Evolutionary conservation across 2,329 filamentous ascomycete genomes (phyloP), one percentile per base, ranked within the genome.

Genomic region (Colletotrichum liriopes): DNA sequence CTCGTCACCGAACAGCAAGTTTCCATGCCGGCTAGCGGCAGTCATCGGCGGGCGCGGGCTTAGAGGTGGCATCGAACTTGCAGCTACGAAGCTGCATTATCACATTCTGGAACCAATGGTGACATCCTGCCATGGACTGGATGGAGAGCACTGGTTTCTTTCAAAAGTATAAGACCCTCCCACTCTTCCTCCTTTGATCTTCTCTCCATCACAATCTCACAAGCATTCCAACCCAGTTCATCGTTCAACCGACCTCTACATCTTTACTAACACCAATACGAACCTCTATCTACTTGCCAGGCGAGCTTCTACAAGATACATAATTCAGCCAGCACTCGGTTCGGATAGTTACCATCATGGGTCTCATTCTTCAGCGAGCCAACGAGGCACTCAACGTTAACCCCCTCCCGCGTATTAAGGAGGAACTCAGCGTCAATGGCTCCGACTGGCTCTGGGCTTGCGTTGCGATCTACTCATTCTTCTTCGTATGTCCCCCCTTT

Each of bases 371-470:
- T n/a, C 20, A 73, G 43, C 78, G 82, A 65, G 78, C 72, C 54
- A 89, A 89, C 78, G 81, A 85, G 55, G 86, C 85, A 29, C 80
- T 90, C 47, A 73, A 80, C 43, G 77, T 83, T 78, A 87, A 90
- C 80, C 86, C 85, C 2, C 81, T 84, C 0, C 74, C 72, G 2
- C 84, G 84, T 11, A 79, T 81, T 23, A 77, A 80, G 51, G 78
- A 84, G 65, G 62, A 74, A 23, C 81, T 89, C 26, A 82, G 83
- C 0, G 79, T 78, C 1, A 79, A 86, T 67, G 88, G 87, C 66
- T 89, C 87, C 52, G 79, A 87, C 81, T 90, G 87, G 88, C 82
- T 89, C 16, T 90, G 84, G 84, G 82, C 87, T 41, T 86, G 87
- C n/a, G 85, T 84, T 6, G 86, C 87, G 67, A 64, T 89, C 76